These are phyloP conservation scores for Priceomyces fermenticarens DNA, from an alignment of 805 yeast species.

Conservation along the genomic window DNA sequence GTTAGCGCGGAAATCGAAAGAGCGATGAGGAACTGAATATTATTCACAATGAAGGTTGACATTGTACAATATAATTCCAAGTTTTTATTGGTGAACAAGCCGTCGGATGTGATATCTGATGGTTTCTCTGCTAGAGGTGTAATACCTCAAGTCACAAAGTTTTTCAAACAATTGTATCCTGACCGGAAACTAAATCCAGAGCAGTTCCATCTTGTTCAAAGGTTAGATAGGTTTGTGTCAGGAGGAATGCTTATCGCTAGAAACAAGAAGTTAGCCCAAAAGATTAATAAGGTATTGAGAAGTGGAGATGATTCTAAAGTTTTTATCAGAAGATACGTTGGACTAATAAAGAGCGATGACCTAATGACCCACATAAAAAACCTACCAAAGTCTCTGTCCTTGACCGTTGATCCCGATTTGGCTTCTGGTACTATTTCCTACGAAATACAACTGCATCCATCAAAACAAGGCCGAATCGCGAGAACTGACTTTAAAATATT, in stretches of 20 bases:
- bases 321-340: conserved; percentile 16
- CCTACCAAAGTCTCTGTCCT: neutral
- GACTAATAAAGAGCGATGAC: conserved; percentile 7
- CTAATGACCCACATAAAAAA: conserved; percentile 3
- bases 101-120: conserved; percentile 17
- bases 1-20: too few relatives aligned
- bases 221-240: conserved; percentile 21
- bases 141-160: conserved; percentile 12
- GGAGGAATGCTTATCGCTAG: conserved; percentile 21
- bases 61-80: conserved; percentile 14
- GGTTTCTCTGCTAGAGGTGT: conserved; percentile 9
- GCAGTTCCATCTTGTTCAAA: conserved; percentile 14
- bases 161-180: conserved; percentile 9
- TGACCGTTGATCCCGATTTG: conserved; percentile 1
- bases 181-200: conserved; percentile 7
- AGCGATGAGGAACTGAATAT: too few relatives aligned
- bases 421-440: conserved; percentile 11
- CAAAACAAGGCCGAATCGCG: conserved; percentile 7
- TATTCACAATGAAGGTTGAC: conserved; percentile 4
- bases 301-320: neutral
- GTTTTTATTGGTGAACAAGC: conserved; percentile 19
- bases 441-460: conserved; percentile 7
- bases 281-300: conserved; percentile 9
- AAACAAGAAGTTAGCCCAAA: conserved; percentile 13
- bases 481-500: conserved; percentile 16